Evolutionary conservation across 2,329 filamentous ascomycete genomes (phyloP).

Genomic region (Clonostachys rosea): DNA sequence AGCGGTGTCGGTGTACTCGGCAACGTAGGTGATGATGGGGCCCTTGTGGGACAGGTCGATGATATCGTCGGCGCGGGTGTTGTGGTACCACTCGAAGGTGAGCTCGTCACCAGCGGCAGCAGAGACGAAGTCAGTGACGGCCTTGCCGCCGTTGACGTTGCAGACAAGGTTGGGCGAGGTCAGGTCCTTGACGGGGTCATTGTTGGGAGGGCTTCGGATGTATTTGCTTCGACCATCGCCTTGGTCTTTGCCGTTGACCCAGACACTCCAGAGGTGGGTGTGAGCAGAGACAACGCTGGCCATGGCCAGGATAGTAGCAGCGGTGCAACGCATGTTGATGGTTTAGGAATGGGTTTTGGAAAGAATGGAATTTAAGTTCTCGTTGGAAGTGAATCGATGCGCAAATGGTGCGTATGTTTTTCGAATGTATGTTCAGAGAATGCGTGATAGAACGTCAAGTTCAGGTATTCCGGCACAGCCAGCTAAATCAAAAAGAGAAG

Average conservation of each 20-base stretch:
- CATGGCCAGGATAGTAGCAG: slow-evolving; percentile 25
- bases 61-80: slow-evolving; percentile 44
- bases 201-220: slow-evolving; percentile 38
- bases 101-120: slow-evolving; percentile 42
- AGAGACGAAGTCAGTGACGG: slow-evolving; percentile 28
- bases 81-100: slow-evolving; percentile 45
- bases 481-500: no score
- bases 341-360: slow-evolving; percentile 3
- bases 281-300: slow-evolving; percentile 35
- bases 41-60: slow-evolving; percentile 48
- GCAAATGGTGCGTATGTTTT: no score
- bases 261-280: slow-evolving; percentile 38
- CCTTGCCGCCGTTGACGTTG: slow-evolving; percentile 33
- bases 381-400: no score
- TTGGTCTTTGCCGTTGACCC: slow-evolving; percentile 39
- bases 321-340: slow-evolving; percentile 26
- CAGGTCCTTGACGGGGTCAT: slow-evolving; percentile 38
- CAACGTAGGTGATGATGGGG: slow-evolving; percentile 48
- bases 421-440: no score
- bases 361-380: slow-evolving; percentile 3
- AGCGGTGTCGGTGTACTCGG: slow-evolving; percentile 30
- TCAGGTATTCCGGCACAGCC: no score
- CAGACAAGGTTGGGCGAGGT: slow-evolving; percentile 32
- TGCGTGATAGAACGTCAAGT: no score
- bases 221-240: slow-evolving; percentile 32